Base-by-base conservation (phyloP, 805 yeast genomes). In the Isabelozyma gotoi region DNA sequence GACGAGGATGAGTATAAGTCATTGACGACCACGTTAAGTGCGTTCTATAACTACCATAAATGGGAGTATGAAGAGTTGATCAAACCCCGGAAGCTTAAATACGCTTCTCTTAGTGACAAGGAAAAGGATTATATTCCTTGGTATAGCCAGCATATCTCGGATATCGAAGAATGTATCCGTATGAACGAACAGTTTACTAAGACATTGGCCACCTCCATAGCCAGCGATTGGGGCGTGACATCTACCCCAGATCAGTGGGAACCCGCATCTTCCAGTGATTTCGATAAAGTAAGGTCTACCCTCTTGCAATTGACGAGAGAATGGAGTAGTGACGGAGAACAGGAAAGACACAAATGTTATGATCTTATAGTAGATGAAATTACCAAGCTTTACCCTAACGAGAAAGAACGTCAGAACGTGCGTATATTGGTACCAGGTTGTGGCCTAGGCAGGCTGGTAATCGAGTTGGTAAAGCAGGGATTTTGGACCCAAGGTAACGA, bases 401-500 rank as follows among this genome's bases (percentile, higher is more conserved):
- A 68, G 2, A 47, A 45, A 0, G 39, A 44, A 0, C 57, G 85
- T 20, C 72, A 62, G 15, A 39, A 68, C 11, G 46, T 73, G 10
- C 68, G 74, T 32, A 66, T 82, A 0, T 59, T 83, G 12, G 77
- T 79, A 3, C 87, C 88, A 0, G 88, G 88, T 1, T 76, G 83
- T 42, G 88, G 88, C 0, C 62, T 82, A 27, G 88, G 85, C 0
- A 58, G 88, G 40, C 55, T 81, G 41, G 81, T 80, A 24, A 62
- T 74, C 39, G 87, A 82, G 40, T 62, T 81, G 44, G 82, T 80
- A 2, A 60, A 50, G 40, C 49, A 68, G 41, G 88, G 88, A 3
- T 82, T 79, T 53, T 62, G 72, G 65, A 72, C 79, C n/a, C 85
- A 82, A 51, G 88, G 88, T 0, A 83, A 82, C 54, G 88, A 83